Evolutionary conservation across 2,329 filamentous ascomycete species (phyloP).

Genomic region (Calonectria ilicicola): DNA sequence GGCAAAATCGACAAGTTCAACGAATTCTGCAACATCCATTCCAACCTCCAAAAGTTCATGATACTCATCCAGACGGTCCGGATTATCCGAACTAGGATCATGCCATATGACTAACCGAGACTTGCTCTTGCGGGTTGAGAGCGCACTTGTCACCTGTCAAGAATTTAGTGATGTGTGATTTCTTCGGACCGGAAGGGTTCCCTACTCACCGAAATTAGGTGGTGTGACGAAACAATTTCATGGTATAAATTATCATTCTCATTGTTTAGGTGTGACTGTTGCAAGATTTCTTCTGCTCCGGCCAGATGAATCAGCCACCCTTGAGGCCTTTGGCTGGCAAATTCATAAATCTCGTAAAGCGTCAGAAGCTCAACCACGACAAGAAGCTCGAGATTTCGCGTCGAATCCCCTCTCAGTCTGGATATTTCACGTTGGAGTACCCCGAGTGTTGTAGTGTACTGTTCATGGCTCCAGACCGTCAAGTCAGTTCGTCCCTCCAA

Average conservation of each 20-base stretch:
- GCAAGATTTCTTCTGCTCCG: not conserved
- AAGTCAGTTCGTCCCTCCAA: not conserved
- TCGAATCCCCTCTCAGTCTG: not conserved
- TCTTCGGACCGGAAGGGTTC: not conserved
- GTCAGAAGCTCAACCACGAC: not conserved
- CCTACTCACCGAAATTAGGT: not conserved
- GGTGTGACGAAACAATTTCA: not conserved
- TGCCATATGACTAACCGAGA: not conserved
- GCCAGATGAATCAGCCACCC: not conserved
- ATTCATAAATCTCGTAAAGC: slow-evolving; percentile 8
- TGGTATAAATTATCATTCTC: not conserved
- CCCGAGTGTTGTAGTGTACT: not conserved
- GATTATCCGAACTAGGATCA: not conserved
- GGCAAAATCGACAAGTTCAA: not conserved
- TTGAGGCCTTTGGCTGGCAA: not conserved
- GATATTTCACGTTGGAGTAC: not conserved
- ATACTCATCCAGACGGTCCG: not conserved
- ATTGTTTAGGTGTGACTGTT: not conserved
- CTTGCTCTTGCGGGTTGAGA: not conserved
- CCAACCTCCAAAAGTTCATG: not conserved
- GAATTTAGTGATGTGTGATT: not conserved
- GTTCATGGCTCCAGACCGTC: not conserved
- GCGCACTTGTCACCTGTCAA: not conserved
- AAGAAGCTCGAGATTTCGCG: not conserved
- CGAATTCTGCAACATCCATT: not conserved